Base-by-base conservation (phyloP, 78 protist species). In the Isochrysis galbana region DNA sequence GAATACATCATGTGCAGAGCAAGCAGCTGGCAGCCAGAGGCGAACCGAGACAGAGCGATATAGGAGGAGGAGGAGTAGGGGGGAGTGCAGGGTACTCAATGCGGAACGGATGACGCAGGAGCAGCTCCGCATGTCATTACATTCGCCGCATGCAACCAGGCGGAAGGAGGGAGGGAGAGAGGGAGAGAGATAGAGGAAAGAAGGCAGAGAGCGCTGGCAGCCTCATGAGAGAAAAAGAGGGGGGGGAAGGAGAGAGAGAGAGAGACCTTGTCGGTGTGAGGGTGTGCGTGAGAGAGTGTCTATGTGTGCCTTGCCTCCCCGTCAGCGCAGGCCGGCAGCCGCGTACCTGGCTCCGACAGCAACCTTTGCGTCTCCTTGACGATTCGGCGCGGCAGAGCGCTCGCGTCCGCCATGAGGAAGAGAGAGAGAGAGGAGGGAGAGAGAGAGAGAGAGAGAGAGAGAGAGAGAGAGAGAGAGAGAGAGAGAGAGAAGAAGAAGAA, bases 301-400 rank as follows among this genome's bases (percentile, higher is more conserved):
- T 14, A 14, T 51, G 61, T 7, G 61, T 14, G 61, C 29, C 29
- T 51, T 7, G 61, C n/a, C n/a, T n/a, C n/a, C n/a, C n/a, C n/a
- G n/a, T n/a, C n/a, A n/a, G n/a, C n/a, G n/a, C n/a, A n/a, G n/a
- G n/a, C n/a, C n/a, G n/a, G n/a, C n/a, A n/a, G 61, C 7, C 29
- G 61, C 61, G 61, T 48, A 32, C 70, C 93, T 0, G 93, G 93
- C 89, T 91, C 89, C 0, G 86, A n/a, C 23, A 91, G 77, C 90
- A 91, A 61, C 17, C 93, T 70, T 42, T 91, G 90, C 17, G 89
- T 80, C 55, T 91, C 93, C 80, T 91, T 77, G 47, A 77, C 46
- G 44, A 77, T 77, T 23, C 84, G 84, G 14, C 84, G 44, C 2
- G 84, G 84, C 32, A 77, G 84, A 7, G 39, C 47, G 39, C 17